These are phyloP conservation scores for Clitopilus passeckerianus DNA, from an alignment of 768 basidiomycete genomes.

Conservation along the genomic window DNA sequence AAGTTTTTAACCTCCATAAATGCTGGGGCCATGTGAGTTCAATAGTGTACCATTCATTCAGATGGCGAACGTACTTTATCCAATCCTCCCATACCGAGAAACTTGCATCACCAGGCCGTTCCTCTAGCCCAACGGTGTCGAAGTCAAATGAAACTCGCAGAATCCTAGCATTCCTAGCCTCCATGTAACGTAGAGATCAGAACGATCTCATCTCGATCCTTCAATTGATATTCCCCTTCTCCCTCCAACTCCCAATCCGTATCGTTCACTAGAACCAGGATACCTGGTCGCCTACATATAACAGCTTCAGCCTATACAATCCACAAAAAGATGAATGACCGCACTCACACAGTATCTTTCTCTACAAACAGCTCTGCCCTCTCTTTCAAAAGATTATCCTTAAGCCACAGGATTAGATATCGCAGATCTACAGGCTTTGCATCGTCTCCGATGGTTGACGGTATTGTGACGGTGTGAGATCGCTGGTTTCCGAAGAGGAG, in stretches of 20 bases:
- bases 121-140: too few relatives aligned
- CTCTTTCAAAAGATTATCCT: constrained; percentile 74
- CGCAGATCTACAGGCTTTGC: constrained; percentile 56
- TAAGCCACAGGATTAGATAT: constrained; percentile 76
- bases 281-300: constrained; percentile 81
- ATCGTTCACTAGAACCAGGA: constrained; percentile 94
- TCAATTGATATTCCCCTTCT: constrained; percentile 78
- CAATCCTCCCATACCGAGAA: too few relatives aligned
- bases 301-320: not conserved
- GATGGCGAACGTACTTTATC: too few relatives aligned
- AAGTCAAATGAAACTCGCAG: too few relatives aligned
- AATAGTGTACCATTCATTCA: too few relatives aligned
- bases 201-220: constrained; percentile 83
- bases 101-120: too few relatives aligned
- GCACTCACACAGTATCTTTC: constrained; percentile 74
- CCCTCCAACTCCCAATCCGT: constrained; percentile 98
- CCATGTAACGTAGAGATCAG: constrained; percentile 97
- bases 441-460: constrained; percentile 22
- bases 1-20: too few relatives aligned
- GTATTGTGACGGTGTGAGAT: constrained; percentile 51
- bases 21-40: too few relatives aligned
- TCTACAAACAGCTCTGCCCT: constrained; percentile 89
- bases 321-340: not conserved
- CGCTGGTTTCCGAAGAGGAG: constrained; percentile 74
- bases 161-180: constrained; percentile 39